Conservation (phyloP, 306 rosid species). For the Acmispon strigosus region DNA sequence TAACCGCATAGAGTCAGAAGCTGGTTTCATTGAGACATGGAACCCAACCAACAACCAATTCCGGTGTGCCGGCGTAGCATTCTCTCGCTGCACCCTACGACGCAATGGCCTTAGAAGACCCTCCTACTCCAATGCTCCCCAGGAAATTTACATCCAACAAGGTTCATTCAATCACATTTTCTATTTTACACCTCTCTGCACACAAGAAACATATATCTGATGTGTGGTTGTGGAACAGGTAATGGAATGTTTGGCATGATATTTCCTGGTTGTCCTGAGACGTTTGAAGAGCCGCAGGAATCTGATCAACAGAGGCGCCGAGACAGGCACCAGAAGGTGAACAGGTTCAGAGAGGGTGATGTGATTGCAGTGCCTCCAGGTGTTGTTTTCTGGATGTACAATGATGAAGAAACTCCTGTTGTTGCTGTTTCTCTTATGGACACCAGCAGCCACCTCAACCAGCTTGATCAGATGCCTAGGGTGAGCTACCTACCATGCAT, state of each 20-base stretch:
- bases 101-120: conserved; percentile 25
- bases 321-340: conserved; percentile 35
- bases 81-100: conserved; percentile 19
- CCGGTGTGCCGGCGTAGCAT: conserved; percentile 21
- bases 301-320: not conserved
- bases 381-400: conserved; percentile 30
- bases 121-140: conserved; percentile 25
- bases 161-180: not conserved
- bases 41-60: conserved; percentile 21
- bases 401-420: not conserved
- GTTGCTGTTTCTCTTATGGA: conserved; percentile 38
- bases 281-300: conserved; percentile 29
- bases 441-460: conserved; percentile 38
- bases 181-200: too few species aligned
- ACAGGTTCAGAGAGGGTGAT: conserved; percentile 13
- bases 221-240: conserved; percentile 11
- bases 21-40: conserved; percentile 31
- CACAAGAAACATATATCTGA: too few species aligned
- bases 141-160: conserved; percentile 22
- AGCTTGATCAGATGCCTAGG: conserved; percentile 58
- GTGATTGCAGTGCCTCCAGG: conserved; percentile 31
- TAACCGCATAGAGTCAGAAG: not conserved
- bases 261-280: conserved; percentile 23
- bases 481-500: conserved; percentile 20
- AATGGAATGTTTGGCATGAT: conserved; percentile 16